phyloP scores from a whole-genome alignment of 1,139 yeast species.

The Taphrina communis region DNA sequence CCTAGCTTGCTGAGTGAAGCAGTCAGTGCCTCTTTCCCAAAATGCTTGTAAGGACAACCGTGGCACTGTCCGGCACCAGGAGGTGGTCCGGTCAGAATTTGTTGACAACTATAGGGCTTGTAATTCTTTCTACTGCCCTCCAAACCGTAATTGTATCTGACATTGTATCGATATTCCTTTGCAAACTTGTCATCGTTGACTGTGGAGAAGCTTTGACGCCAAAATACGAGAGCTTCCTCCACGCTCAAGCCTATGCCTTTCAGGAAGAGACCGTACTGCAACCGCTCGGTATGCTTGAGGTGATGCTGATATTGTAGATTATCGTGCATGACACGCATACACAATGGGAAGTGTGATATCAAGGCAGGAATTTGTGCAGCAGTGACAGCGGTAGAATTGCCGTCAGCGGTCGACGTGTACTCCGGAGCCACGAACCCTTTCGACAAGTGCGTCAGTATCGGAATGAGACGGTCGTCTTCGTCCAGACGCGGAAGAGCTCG shows the following conservation, averaged over 20 bases:
- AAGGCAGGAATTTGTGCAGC: constrained; percentile 66
- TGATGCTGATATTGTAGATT: constrained; percentile 69
- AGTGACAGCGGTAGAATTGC: constrained; percentile 59
- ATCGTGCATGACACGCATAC: constrained; percentile 73
- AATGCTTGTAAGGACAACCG: constrained; percentile 91
- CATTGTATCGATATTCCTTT: constrained; percentile 84
- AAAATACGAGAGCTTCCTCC: constrained; percentile 86
- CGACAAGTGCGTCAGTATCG: constrained; percentile 78
- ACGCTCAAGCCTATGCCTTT: constrained; percentile 86
- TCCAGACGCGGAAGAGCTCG: constrained; percentile 82
- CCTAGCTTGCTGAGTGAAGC: constrained; percentile 69
- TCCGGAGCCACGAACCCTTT: constrained; percentile 61
- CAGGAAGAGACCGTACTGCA: constrained; percentile 79
- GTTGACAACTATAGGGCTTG: constrained; percentile 83
- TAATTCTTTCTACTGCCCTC: constrained; percentile 89
- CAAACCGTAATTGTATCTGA: constrained; percentile 86
- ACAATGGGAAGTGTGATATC: constrained; percentile 77
- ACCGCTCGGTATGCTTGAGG: constrained; percentile 80
- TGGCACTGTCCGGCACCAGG: constrained; percentile 77
- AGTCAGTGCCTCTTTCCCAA: constrained; percentile 66
- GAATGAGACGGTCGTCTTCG: constrained; percentile 88
- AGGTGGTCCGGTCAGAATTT: constrained; percentile 69
- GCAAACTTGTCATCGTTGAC: constrained; percentile 76
- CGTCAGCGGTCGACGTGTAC: constrained; percentile 49
- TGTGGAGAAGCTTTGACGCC: constrained; percentile 76